Evolutionary conservation across 371 early-diverging fungal species (phyloP), one percentile per base, ranked within the genome.

Genomic region (Vairimorpha necatrix): DNA sequence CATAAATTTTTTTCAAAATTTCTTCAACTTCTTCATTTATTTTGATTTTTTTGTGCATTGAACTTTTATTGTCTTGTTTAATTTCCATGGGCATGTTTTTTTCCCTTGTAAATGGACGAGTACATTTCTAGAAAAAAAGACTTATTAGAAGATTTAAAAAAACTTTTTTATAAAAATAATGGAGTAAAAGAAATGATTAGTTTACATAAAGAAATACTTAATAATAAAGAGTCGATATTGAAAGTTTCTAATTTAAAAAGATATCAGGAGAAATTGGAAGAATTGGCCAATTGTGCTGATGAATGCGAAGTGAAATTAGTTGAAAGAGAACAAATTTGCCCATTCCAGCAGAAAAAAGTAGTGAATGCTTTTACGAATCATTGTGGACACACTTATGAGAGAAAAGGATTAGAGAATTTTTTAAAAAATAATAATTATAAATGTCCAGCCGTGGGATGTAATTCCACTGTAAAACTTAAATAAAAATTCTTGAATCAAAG

Each of bases 351-450:
- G 62, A 75, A 75, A 33, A 71, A 75, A 30, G 83, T 86, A 39
- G 61, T 28, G 22, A 75, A 69, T 1, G 67, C 74, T 36, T 74
- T 67, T 65, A 66, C 38, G 14, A 68, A 82, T 14, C 62, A 60
- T 32, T 86, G 86, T 48, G 85, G 85, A 7, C 86, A 86, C 76
- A 61, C 67, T 38, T 82, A 85, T 70, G 84, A 86, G 62, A 67
- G 74, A 71, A 36, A 24, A 20, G 74, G 56, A 1, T 42, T 81
- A 1, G 34, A 83, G 24, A 74, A 80, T 36, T 75, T 54, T 61
- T 22, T 78, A 4, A 76, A 47, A 47, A 69, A 32, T 22, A 68
- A 42, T 11, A 56, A 47, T 20, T 26, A 30, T 13, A 46, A 48
- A 26, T 82, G 82, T 69, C 82, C 82, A 18, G 66, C 50, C 34